These are phyloP conservation scores for Nemania serpens DNA, from an alignment of 2,329 filamentous ascomycete genomes.

Conservation along the genomic window DNA sequence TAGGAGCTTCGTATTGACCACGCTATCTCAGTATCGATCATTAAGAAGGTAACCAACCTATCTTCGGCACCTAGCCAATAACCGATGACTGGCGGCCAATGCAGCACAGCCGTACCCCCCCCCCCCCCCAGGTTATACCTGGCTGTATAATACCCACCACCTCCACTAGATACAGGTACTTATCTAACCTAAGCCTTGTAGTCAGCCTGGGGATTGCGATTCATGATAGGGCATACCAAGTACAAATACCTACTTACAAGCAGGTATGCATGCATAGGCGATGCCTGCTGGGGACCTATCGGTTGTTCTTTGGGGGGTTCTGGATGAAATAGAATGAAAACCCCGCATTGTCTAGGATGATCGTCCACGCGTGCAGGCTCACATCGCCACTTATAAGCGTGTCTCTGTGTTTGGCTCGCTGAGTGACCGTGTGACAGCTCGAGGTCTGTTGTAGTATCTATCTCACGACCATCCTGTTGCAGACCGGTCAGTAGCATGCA, in stretches of 20 bases:
- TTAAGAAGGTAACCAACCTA: conserved; percentile 25
- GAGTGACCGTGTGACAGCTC: conserved; percentile 19
- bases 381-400: conserved; percentile 23
- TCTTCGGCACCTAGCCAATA: conserved; percentile 19
- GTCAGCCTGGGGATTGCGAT: conserved; percentile 10
- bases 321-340: conserved; percentile 20
- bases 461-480: conserved; percentile 20
- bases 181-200: neutral
- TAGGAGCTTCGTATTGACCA: conserved; percentile 32
- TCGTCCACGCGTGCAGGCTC: conserved; percentile 25
- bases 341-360: conserved; percentile 30
- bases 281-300: neutral
- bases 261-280: conserved; percentile 25
- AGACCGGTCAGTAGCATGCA: conserved; percentile 20
- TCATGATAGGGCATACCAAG: neutral
- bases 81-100: conserved; percentile 24
- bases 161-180: no score
- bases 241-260: no score
- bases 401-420: conserved; percentile 12
- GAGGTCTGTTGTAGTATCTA: neutral
- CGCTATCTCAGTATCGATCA: conserved; percentile 48
- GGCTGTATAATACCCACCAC: no score
- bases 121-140: no score
- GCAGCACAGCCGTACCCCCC: conserved; percentile 15
- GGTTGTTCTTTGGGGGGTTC: conserved; percentile 13